Base-by-base conservation (phyloP, 2,329 filamentous ascomycete species). In the Elsinoe batatas region DNA sequence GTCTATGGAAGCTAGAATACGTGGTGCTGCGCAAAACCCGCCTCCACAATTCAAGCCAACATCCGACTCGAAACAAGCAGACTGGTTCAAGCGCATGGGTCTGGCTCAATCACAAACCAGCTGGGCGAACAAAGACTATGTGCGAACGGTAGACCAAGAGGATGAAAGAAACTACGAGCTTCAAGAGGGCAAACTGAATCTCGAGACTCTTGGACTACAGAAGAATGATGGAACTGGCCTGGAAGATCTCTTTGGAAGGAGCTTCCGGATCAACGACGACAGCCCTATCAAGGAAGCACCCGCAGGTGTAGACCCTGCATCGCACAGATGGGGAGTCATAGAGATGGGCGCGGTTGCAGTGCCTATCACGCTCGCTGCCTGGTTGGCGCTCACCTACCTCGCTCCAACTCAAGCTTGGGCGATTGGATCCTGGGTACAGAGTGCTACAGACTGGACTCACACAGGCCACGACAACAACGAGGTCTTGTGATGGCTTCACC, bases 1-100 rank as follows among this genome's bases (percentile, higher is more conserved):
- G 12, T 79, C 77, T n/a, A 83, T 84, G 18, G 82, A 83, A 1
- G 79, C 82, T 38, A 75, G 76, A 42, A 68, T 82, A 5, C 76
- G 80, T 32, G 87, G 85, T 58, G 83, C 83, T 1, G 53, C 53
- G 7, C 53, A 44, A 37, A 57, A 56, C 3, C 30, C 49, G 15
- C 50, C 49, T 15, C 57, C 58, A 11, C 51, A 56, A 20, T 60
- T 60, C 42, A 60, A 60, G 30, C 58, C 58, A 11, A 55, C 55
- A 4, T 54, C 56, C 20, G 50, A 58, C 10, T 57, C 58, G 3
- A 56, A 60, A 30, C 58, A 58, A 30, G 54, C 44, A 15, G 58
- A 60, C 26, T 60, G 58, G 22, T 60, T 60, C 57, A 56, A 58
- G 46, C 56, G 50, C 12, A 60, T 60, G 58, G 54, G 58, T 3